phyloP scores from a whole-genome alignment of 305 asterid species.

The Fraxinus floribunda region DNA sequence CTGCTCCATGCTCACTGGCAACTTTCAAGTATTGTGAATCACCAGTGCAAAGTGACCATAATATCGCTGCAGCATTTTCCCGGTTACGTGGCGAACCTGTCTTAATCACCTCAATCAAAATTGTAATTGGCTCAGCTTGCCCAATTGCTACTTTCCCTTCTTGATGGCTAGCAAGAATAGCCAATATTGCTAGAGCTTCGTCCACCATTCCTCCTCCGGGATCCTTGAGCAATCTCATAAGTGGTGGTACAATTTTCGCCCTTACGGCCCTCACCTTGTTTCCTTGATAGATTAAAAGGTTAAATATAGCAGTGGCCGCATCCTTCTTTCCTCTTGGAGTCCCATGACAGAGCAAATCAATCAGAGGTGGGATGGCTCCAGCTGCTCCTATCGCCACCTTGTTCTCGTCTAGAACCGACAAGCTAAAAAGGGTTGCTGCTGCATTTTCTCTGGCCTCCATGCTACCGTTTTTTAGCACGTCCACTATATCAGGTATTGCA shows the following conservation, averaged over 20 bases:
- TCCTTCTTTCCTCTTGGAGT: conserved; percentile 56
- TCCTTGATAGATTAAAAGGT: conserved; percentile 55
- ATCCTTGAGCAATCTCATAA: conserved; percentile 69
- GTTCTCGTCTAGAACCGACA: conserved; percentile 48
- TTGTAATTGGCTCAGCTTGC: conserved; percentile 62
- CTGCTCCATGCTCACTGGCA: conserved; percentile 75
- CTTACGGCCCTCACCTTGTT: conserved; percentile 51
- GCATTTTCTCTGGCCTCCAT: conserved; percentile 56
- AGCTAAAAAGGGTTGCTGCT: conserved; percentile 54
- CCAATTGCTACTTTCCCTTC: conserved; percentile 80
- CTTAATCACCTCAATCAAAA: conserved; percentile 69
- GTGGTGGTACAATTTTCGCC: conserved; percentile 55
- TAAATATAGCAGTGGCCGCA: conserved; percentile 55
- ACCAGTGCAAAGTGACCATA: conserved; percentile 80
- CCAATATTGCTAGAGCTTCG: conserved; percentile 81
- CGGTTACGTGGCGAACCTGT: conserved; percentile 84
- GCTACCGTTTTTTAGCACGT: conserved; percentile 44
- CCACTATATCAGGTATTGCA: conserved; percentile 66
- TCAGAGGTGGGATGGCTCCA: conserved; percentile 49
- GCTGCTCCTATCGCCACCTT: conserved; percentile 55
- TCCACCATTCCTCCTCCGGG: conserved; percentile 92
- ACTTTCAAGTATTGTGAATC: conserved; percentile 39
- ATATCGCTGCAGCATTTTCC: conserved; percentile 78
- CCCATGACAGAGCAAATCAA: conserved; percentile 46
- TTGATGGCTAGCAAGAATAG: conserved; percentile 79